phyloP scores from a whole-genome alignment of 2,329 filamentous ascomycete species.

The Rhexocercosporidium sp. region DNA sequence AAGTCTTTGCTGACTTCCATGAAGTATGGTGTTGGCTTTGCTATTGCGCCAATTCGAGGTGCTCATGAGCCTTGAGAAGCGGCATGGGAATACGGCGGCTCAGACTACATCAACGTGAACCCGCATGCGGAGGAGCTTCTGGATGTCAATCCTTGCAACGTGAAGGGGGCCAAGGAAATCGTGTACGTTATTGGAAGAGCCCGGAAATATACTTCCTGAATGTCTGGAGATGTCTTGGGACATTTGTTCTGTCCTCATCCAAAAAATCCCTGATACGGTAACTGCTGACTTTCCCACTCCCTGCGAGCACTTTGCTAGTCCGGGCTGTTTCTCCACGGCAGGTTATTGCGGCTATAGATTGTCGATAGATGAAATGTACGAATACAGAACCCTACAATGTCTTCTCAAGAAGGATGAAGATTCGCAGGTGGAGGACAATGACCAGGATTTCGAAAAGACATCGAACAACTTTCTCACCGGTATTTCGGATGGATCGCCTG shows the following conservation, averaged over 20 bases:
- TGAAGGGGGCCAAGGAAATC: not conserved
- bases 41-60: slow-evolving; percentile 8
- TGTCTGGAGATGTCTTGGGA: not conserved
- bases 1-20: not conserved
- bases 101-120: not conserved
- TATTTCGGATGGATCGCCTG: slow-evolving; percentile 3
- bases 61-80: not conserved
- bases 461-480: slow-evolving; percentile 17
- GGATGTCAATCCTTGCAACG: not conserved
- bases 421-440: slow-evolving; percentile 4
- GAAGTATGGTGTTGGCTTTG: slow-evolving; percentile 1
- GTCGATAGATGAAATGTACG: slow-evolving; percentile 13
- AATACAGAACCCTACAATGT: slow-evolving; percentile 11
- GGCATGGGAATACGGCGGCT: slow-evolving; percentile 1
- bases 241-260: not conserved
- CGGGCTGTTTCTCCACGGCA: not conserved
- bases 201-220: too few relatives aligned
- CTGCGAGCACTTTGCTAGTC: slow-evolving; percentile 16
- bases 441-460: slow-evolving; percentile 7
- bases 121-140: not conserved
- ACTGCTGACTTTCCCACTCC: too few relatives aligned
- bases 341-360: slow-evolving; percentile 17
- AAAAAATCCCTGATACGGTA: too few relatives aligned
- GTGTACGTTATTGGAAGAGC: too few relatives aligned
- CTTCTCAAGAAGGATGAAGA: slow-evolving; percentile 6